These are phyloP conservation scores for Malus asiatica DNA, from an alignment of 306 rosid species.

Conservation along the genomic window DNA sequence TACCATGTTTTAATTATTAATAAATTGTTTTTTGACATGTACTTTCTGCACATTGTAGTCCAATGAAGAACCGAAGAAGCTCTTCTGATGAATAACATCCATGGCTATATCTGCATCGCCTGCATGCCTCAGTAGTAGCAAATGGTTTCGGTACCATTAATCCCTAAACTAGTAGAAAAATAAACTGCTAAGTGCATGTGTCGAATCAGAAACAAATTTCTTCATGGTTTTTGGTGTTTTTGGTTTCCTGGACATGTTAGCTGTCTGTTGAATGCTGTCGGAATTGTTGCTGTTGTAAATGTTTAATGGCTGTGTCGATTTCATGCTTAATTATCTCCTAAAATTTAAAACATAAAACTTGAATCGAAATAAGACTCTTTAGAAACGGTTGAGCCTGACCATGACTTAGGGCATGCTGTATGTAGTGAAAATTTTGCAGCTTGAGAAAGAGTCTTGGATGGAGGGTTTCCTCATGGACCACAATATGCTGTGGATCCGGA, in stretches of 20 bases:
- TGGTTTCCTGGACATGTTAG: background rate
- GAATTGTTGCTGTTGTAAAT: slow-evolving; percentile 10
- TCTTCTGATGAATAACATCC: slow-evolving; percentile 17
- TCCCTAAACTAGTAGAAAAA: background rate
- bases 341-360: background rate
- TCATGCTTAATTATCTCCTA: background rate
- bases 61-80: slow-evolving; percentile 10
- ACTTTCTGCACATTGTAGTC: slow-evolving; percentile 12
- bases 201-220: slow-evolving; percentile 9
- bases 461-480: no score
- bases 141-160: slow-evolving; percentile 30
- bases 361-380: background rate
- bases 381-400: background rate
- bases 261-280: background rate
- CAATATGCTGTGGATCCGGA: no score
- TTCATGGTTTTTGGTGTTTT: slow-evolving; percentile 3
- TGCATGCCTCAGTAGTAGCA: slow-evolving; percentile 5
- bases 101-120: slow-evolving; percentile 14
- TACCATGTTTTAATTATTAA: background rate
- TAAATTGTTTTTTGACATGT: slow-evolving; percentile 9
- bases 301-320: background rate
- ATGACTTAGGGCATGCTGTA: background rate
- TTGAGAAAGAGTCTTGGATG: background rate
- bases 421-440: background rate
- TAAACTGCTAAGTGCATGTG: slow-evolving; percentile 14